Evolutionary conservation across 75 land plant genomes (phyloP).

Genomic region (Picea sitchensis): DNA sequence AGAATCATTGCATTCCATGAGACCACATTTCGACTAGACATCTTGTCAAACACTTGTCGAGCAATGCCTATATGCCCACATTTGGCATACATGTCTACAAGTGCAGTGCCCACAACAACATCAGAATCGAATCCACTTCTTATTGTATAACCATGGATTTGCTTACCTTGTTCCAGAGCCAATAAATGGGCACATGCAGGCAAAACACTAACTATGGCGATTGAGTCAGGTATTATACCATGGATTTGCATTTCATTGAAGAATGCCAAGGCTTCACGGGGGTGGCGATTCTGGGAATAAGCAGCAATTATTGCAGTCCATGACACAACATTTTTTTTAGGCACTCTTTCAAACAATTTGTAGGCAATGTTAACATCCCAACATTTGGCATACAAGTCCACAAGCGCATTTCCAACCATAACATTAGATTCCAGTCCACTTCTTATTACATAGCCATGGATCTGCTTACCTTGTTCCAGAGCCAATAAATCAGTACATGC

Average conservation of each 20-base stretch:
- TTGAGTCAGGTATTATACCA: background rate
- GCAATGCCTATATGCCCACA: slow-evolving; percentile 13
- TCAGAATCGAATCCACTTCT: background rate
- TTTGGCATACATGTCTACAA: slow-evolving; percentile 24
- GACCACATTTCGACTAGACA: background rate
- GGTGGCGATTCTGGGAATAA: background rate
- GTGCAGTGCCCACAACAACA: slow-evolving; percentile 4
- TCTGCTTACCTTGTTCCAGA: slow-evolving; percentile 29
- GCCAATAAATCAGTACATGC: slow-evolving; percentile 20
- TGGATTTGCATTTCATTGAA: background rate
- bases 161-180: background rate
- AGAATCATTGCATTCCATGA: background rate
- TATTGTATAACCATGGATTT: background rate
- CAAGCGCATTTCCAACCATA: slow-evolving; percentile 44
- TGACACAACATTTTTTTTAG: slow-evolving; percentile 37
- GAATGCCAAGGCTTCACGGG: background rate
- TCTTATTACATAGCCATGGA: slow-evolving; percentile 32
- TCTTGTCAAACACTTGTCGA: background rate
- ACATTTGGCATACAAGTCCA: slow-evolving; percentile 74
- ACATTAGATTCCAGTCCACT: slow-evolving; percentile 39
- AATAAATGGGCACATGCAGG: background rate
- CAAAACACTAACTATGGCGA: background rate
- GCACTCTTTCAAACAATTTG: slow-evolving; percentile 30
- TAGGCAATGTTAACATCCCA: slow-evolving; percentile 39
- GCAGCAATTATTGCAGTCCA: slow-evolving; percentile 76